Base-by-base conservation (phyloP, 2,329 filamentous ascomycete genomes). In the Fusarium oxysporum region DNA sequence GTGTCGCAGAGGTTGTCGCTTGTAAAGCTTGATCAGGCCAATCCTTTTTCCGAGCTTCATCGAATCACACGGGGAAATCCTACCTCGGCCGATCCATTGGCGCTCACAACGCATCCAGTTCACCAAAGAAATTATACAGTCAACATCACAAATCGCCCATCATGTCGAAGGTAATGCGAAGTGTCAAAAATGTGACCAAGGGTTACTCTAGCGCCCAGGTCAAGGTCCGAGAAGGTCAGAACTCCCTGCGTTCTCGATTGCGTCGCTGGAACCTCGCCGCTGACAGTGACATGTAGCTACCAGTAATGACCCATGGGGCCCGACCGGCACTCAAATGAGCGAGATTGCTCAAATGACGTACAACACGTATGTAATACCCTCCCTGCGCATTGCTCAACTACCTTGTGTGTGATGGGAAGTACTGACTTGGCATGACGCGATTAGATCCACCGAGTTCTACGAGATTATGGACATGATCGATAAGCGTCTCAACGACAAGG, bases 391-490 rank as follows among this genome's bases (percentile, higher is more conserved):
- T 28, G 45, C 13, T 40, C 23, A 35, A 40, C 41, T 37, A 11
- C 40, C 37, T 21, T 41, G 32, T 41, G 32, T n/a, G 57, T 37
- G 16, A 35, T 37, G 50, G 21, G 53, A 62, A 66, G 32, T 72
- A 65, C 73, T 78, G 67, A 77, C 67, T 54, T 56, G 62, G 53
- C 33, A 60, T 68, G 47, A 59, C 58, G 40, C 50, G 37, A 67
- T 45, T 73, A 97, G 96, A 80, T 95, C 95, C 40, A 96, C 93
- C 83, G 96, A 98, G 82, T 99, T 99, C 85, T 97, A 97, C 86
- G 96, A 99, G 82, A 98, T 99, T 79, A 97, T 99, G 92, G 96
- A 99, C 82, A 99, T 99, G 94, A 88, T 99, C 76, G 96, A 99
- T 85, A 98, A 98, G 87, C 92, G 96, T 76, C 86, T 99, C 79